These are phyloP conservation scores for Pichia paraexigua DNA, from an alignment of 805 yeast species.

Conservation along the genomic window DNA sequence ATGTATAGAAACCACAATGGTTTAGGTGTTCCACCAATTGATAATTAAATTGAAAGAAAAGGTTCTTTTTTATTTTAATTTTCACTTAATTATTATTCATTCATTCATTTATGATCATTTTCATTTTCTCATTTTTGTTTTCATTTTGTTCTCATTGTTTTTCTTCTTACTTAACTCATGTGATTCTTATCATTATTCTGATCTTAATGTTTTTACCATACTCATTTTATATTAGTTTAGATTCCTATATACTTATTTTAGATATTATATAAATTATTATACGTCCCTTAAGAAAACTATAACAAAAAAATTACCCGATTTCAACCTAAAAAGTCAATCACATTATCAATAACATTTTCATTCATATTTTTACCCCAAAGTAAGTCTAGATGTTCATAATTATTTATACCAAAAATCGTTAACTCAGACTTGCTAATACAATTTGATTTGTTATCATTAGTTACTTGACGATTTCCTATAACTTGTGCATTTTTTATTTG, in stretches of 20 bases:
- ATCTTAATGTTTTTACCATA: no score
- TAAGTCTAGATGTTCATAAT: constrained; percentile 85
- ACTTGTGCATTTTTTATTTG: constrained; percentile 9
- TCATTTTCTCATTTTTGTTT: neutral
- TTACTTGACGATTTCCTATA: constrained; percentile 3
- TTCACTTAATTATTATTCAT: neutral
- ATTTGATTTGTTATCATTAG: neutral
- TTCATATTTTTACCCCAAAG: constrained; percentile 82
- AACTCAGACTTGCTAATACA: constrained; percentile 7
- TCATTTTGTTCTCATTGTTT: neutral
- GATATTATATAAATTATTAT: neutral
- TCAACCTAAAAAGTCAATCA: constrained; percentile 24
- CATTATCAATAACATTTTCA: constrained; percentile 35
- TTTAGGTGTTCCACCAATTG: constrained; percentile 31
- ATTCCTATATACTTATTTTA: neutral
- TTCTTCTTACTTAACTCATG: neutral
- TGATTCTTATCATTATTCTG: neutral
- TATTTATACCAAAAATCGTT: constrained; percentile 42
- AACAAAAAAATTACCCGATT: neutral
- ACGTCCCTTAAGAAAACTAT: neutral
- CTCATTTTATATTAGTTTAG: neutral
- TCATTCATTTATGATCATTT: neutral
- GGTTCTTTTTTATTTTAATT: neutral
- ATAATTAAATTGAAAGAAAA: neutral
- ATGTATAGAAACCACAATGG: constrained; percentile 57